These are phyloP conservation scores for Tricholomella constricta DNA, from an alignment of 768 basidiomycete genomes.

Conservation along the genomic window DNA sequence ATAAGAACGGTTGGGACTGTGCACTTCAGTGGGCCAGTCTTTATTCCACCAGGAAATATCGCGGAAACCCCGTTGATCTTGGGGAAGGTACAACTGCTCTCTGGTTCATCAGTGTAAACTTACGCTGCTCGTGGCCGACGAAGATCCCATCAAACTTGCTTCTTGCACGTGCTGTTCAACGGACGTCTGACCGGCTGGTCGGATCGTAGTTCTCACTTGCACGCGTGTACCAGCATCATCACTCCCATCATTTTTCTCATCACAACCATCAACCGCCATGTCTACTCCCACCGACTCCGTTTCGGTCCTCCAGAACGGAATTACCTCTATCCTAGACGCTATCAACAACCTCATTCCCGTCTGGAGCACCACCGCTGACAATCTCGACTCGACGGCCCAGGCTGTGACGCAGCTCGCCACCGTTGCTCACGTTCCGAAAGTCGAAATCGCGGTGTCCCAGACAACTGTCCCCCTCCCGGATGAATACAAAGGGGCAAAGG, in stretches of 20 bases:
- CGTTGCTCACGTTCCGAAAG: background rate
- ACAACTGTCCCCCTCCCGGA: background rate
- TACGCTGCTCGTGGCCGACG: background rate
- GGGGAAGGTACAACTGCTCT: conserved; percentile 5
- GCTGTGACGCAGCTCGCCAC: background rate
- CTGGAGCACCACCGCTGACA: background rate
- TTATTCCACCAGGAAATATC: conserved; percentile 2
- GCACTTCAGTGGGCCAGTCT: conserved; percentile 6
- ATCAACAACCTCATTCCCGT: background rate
- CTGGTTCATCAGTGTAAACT: background rate
- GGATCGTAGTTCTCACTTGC: background rate
- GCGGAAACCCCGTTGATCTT: background rate
- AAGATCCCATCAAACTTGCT: background rate
- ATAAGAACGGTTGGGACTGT: conserved; percentile 5
- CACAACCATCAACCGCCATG: background rate
- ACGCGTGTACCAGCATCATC: background rate
- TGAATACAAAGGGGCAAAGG: background rate
- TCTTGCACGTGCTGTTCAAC: background rate
- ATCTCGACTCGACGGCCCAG: background rate
- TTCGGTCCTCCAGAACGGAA: background rate
- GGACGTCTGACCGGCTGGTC: background rate
- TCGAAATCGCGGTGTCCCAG: background rate
- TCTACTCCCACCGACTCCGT: background rate
- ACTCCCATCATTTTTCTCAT: background rate
- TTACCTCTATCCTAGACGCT: background rate